These are phyloP conservation scores for Suillus weaverae DNA, from an alignment of 768 basidiomycete species.

Conservation along the genomic window DNA sequence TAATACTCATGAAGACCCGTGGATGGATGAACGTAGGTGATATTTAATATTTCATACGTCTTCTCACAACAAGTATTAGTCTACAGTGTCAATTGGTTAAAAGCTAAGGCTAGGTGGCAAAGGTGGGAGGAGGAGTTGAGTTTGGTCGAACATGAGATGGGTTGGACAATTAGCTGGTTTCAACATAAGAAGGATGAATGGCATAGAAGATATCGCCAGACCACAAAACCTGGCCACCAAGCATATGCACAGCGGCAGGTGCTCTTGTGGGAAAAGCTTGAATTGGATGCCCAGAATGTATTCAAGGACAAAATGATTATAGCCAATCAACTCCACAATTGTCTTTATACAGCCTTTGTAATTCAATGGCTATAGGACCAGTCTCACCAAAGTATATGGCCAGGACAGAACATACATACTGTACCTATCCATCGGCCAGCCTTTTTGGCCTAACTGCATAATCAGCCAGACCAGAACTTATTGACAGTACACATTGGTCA, in stretches of 20 bases:
- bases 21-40: slow-evolving; percentile 8
- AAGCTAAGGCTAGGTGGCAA: slow-evolving; percentile 18
- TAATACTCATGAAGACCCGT: background rate
- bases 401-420: too few species aligned
- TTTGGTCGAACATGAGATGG: slow-evolving; percentile 18
- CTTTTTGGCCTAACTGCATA: too few species aligned
- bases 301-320: background rate
- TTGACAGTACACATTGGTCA: too few species aligned
- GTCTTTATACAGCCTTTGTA: too few species aligned
- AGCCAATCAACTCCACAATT: background rate
- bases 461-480: too few species aligned
- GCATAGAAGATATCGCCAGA: background rate
- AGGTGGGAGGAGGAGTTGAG: slow-evolving; percentile 23
- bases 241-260: slow-evolving; percentile 1
- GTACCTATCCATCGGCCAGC: too few species aligned
- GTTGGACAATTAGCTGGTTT: slow-evolving; percentile 19
- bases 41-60: background rate
- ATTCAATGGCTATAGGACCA: too few species aligned
- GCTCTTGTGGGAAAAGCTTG: background rate
- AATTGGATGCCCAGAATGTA: background rate
- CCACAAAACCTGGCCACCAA: background rate
- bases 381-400: too few species aligned
- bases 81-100: slow-evolving; percentile 9
- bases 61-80: slow-evolving; percentile 5
- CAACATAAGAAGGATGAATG: background rate